Evolutionary conservation across 2,329 filamentous ascomycete genomes (phyloP), one percentile per base, ranked within the genome.

Genomic region (Rhynchosporium agropyri): DNA sequence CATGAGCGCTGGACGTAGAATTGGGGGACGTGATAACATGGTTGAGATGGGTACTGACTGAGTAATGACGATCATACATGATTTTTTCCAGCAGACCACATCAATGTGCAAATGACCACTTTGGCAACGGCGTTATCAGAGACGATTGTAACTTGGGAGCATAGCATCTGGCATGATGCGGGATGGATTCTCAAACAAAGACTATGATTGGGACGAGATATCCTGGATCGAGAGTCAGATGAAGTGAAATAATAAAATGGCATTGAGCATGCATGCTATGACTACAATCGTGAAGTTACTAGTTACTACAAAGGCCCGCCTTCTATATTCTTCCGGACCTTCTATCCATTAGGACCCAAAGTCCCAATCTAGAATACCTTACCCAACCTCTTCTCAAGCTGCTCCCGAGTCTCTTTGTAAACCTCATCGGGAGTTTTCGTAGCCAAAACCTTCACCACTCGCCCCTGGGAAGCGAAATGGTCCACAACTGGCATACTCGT

Each of bases 401-500:
- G 78, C 72, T 77, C 77, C 73, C 79, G 76, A 0, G 85, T 88
- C 58, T 77, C 79, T 68, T 75, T 74, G 72, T 83, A 86, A 55
- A 89, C 86, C 72, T 74, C 82, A 33, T 91, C 87, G 2, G 91
- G 88, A 7, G 78, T 72, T 49, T 85, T 83, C 31, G 87, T 89
- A 36, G 93, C 91, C 71, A 88, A 82, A 50, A 98, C 83, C 79
- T 88, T 90, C 75, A 96, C 85, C 15, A 98, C 92, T 74, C 88
- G 88, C 71, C 85, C 87, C 78, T 93, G 81, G 72, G 82, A 81
- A 73, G 89, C 87, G 76, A 90, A 98, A 75, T 91, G 86, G 70
- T 96, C 84, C 60, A 99, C 92, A 53, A 98, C 95, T 31, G 95
- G 95, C 94, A 98, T 97, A 79, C 92, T 97, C 2, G 92, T 97